Evolutionary conservation across 306 rosid species (phyloP).

Genomic region (Pterocarpus santalinus): DNA sequence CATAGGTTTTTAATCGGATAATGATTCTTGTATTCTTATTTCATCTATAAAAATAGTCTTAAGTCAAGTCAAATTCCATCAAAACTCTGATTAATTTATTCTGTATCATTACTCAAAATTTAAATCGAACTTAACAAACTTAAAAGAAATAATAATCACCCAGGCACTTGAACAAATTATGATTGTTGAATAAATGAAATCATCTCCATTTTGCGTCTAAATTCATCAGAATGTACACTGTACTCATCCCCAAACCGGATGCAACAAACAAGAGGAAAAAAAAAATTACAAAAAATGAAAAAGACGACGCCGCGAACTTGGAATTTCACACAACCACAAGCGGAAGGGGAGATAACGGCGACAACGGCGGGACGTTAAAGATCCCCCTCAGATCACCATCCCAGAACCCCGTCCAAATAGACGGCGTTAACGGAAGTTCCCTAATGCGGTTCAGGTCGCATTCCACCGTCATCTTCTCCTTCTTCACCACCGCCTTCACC

Average conservation of each 20-base stretch:
- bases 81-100: too few species aligned
- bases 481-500: constrained; percentile 56
- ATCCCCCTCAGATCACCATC: constrained; percentile 68
- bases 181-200: constrained; percentile 18
- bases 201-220: not conserved
- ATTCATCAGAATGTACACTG: constrained; percentile 17
- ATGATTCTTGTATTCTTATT: too few species aligned
- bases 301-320: not conserved
- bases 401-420: constrained; percentile 74
- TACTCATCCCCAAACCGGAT: constrained; percentile 8
- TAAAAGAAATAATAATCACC: not conserved
- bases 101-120: not conserved
- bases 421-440: constrained; percentile 85
- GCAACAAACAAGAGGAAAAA: not conserved
- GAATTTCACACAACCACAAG: constrained; percentile 66
- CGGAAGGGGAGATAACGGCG: constrained; percentile 84
- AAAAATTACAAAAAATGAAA: not conserved
- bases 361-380: constrained; percentile 72
- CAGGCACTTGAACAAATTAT: not conserved
- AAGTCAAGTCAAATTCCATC: too few species aligned
- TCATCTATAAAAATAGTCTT: too few species aligned
- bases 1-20: too few species aligned
- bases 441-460: not conserved
- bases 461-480: constrained; percentile 55
- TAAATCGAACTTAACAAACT: not conserved